phyloP scores from a whole-genome alignment of 306 rosid genomes.

The Cicer yamashitae region DNA sequence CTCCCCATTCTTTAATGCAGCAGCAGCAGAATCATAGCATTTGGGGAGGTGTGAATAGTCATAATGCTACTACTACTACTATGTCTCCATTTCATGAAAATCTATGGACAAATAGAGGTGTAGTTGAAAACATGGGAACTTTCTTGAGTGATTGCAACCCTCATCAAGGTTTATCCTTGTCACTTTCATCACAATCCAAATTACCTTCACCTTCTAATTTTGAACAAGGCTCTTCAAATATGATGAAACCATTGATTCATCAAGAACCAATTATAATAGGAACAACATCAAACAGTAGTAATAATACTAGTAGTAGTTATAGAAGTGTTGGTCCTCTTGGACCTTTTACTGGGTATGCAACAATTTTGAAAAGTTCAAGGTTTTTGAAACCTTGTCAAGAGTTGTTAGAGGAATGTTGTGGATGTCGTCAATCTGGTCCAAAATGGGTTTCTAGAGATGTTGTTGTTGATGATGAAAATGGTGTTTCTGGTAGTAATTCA shows the following conservation, averaged over 20 bases:
- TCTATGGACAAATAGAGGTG: slow-evolving; percentile 54
- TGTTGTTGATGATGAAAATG: slow-evolving; percentile 49
- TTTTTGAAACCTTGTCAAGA: slow-evolving; percentile 77
- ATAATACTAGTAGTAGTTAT: slow-evolving; percentile 2
- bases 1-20: slow-evolving; percentile 36
- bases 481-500: slow-evolving; percentile 42
- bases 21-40: slow-evolving; percentile 31
- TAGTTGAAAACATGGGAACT: slow-evolving; percentile 20
- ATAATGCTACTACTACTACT: slow-evolving; percentile 26
- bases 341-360: slow-evolving; percentile 93
- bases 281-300: background rate
- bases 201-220: slow-evolving; percentile 38
- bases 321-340: slow-evolving; percentile 84
- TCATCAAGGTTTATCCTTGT: slow-evolving; percentile 72
- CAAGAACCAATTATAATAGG: background rate
- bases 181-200: slow-evolving; percentile 68
- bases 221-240: slow-evolving; percentile 50
- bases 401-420: slow-evolving; percentile 68
- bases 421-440: slow-evolving; percentile 32
- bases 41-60: slow-evolving; percentile 48
- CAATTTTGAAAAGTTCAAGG: slow-evolving; percentile 77
- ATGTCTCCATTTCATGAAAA: slow-evolving; percentile 52
- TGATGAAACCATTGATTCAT: slow-evolving; percentile 53
- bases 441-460: slow-evolving; percentile 56
- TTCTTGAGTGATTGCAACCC: slow-evolving; percentile 48